phyloP scores from a whole-genome alignment of 2,329 filamentous ascomycete genomes.

The Aspergillus sp. region DNA sequence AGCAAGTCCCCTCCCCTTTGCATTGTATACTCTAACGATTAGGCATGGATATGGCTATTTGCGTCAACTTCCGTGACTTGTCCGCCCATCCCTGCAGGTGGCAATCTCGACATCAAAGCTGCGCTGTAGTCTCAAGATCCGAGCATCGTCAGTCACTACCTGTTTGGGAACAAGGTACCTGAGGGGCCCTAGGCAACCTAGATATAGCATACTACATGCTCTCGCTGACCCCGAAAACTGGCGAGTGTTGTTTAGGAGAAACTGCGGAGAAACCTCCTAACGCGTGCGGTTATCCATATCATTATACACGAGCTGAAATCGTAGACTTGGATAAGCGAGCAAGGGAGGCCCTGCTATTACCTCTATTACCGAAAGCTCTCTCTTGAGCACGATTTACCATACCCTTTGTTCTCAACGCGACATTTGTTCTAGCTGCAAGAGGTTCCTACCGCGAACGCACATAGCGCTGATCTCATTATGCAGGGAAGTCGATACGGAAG shows the following conservation, averaged over 20 bases:
- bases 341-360: neutral
- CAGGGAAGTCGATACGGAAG: neutral
- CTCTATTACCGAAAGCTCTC: neutral
- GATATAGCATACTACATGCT: neutral
- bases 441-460: neutral
- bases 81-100: neutral
- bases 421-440: neutral
- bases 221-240: neutral
- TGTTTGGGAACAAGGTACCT: neutral
- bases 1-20: neutral
- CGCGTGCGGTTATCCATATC: neutral
- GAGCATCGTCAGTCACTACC: neutral
- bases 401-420: neutral
- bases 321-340: neutral
- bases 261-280: neutral
- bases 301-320: neutral
- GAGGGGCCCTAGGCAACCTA: too few species aligned
- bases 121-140: neutral
- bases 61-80: neutral
- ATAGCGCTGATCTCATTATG: neutral
- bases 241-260: neutral
- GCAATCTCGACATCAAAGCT: neutral
- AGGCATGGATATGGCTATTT: neutral
- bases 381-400: neutral
- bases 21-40: neutral